Evolutionary conservation across 306 rosid species (phyloP).

Genomic region (Cucumis hystrix): DNA sequence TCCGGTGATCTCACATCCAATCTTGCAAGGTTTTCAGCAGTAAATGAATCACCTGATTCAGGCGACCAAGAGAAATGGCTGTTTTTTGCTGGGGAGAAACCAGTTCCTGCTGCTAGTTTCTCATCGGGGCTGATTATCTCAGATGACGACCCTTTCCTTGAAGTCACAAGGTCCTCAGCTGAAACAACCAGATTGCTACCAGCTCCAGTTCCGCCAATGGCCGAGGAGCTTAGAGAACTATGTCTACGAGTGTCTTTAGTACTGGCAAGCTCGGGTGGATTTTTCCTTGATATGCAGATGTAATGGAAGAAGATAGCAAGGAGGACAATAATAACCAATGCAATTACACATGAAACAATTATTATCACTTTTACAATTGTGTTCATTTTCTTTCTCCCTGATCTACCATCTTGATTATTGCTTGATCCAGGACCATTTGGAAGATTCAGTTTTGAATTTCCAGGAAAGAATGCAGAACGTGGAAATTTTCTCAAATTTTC

Average conservation of each 20-base stretch:
- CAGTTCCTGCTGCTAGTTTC: conserved; percentile 43
- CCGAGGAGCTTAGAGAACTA: conserved; percentile 40
- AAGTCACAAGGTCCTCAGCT: conserved; percentile 63
- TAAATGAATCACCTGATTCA: conserved; percentile 63
- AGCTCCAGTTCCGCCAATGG: conserved; percentile 27
- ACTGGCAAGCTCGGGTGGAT: conserved; percentile 28
- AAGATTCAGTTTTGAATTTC: conserved; percentile 41
- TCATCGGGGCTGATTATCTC: conserved; percentile 56
- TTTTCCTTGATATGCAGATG: conserved; percentile 50
- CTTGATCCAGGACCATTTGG: conserved; percentile 49
- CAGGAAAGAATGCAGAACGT: conserved; percentile 75
- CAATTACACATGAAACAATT: conserved; percentile 76
- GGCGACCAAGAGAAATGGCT: conserved; percentile 91
- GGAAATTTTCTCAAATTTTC: conserved; percentile 68
- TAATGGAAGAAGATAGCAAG: conserved; percentile 77
- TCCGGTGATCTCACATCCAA: conserved; percentile 84
- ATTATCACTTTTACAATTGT: conserved; percentile 68
- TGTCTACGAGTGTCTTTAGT: conserved; percentile 30
- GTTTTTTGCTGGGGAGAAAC: conserved; percentile 77
- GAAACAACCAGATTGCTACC: conserved; percentile 68
- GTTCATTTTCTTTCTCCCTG: conserved; percentile 45
- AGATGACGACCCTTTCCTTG: conserved; percentile 67
- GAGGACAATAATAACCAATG: conserved; percentile 53
- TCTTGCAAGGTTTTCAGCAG: conserved; percentile 61
- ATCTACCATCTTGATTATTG: conserved; percentile 19